Base-by-base conservation (phyloP, 257 asterid genomes). In the Rehmannia glutinosa region DNA sequence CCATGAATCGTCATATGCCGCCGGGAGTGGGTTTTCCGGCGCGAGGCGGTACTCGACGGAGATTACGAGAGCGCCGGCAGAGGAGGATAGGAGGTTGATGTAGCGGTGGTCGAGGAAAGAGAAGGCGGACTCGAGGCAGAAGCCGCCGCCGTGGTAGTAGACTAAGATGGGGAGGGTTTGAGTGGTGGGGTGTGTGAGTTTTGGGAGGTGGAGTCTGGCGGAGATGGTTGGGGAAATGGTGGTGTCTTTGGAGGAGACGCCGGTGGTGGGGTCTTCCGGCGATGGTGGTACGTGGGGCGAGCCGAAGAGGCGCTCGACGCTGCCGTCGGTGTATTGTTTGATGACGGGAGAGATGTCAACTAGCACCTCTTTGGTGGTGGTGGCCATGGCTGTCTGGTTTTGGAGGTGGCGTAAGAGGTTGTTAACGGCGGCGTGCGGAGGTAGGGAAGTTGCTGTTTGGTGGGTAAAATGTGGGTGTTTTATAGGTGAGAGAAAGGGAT, bases 21-120 rank as follows among this genome's bases (percentile, higher is more conserved):
- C 73, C 0, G 88, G 86, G 24, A 81, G 42, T 41, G 66, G 81
- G 72, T 83, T 63, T 20, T 86, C 93, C 1, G 93, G 93, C 4
- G 90, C 86, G 5, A 71, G 76, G 3, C 85, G 72, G 75, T 76
- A 78, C 11, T 84, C 58, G 38, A 77, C 73, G 9, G 85, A 77
- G 0, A 80, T 30, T 11, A 53, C 62, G 28, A 77, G 24, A 4
- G 70, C 74, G 5, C 70, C 54, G 49, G 80, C 45, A 21, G 56
- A 15, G 8, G 67, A 54, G 23, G 77, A 53, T 13, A 80, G 7
- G 3, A 64, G 11, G 46, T 60, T 76, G 36, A 70, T n/a, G 64
- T 32, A 55, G 56, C 13, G 60, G 21, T 60, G 73, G 57, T 4
- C 19, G 16, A 23, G 1, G 32, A 9, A 39, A 15, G 69, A 46